Evolutionary conservation across 2,329 filamentous ascomycete species (phyloP).

Genomic region (Orbilia javanica): DNA sequence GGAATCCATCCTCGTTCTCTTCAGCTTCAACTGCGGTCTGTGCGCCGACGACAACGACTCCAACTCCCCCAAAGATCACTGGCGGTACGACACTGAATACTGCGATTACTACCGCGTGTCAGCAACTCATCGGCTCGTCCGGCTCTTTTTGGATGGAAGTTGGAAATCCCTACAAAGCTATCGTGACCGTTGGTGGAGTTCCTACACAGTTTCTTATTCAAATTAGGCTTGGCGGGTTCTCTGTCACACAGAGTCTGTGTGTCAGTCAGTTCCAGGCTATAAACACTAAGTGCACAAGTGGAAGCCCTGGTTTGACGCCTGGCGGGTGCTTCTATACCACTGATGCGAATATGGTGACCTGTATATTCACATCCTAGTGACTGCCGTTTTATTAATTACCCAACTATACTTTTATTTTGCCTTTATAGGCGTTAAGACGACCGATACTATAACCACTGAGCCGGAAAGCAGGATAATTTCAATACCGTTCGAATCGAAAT

Average conservation of each 20-base stretch:
- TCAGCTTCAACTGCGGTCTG: conserved; percentile 14
- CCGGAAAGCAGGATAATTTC: too few relatives aligned
- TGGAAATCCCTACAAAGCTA: conserved; percentile 15
- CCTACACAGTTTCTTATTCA: conserved; percentile 15
- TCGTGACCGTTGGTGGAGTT: not conserved
- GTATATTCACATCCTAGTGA: conserved; percentile 29
- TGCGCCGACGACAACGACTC: conserved; percentile 4
- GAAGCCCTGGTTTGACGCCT: conserved; percentile 7
- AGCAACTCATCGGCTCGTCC: conserved; percentile 3
- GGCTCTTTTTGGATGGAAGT: conserved; percentile 16
- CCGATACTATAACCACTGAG: too few relatives aligned
- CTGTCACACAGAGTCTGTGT: conserved; percentile 13
- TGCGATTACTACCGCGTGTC: conserved; percentile 11
- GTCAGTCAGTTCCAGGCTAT: conserved; percentile 1
- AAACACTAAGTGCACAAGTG: conserved; percentile 13
- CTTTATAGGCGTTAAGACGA: too few relatives aligned
- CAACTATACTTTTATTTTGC: too few relatives aligned
- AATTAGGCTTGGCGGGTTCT: conserved; percentile 20
- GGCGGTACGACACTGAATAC: conserved; percentile 12
- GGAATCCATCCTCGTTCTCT: conserved; percentile 7
- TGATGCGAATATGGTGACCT: conserved; percentile 12
- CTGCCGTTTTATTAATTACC: too few relatives aligned
- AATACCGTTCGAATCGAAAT: too few relatives aligned
- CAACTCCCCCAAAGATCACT: not conserved
- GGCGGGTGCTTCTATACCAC: conserved; percentile 18